phyloP scores from a whole-genome alignment of 352 stramenopile species.

The Phytophthora sp. region DNA sequence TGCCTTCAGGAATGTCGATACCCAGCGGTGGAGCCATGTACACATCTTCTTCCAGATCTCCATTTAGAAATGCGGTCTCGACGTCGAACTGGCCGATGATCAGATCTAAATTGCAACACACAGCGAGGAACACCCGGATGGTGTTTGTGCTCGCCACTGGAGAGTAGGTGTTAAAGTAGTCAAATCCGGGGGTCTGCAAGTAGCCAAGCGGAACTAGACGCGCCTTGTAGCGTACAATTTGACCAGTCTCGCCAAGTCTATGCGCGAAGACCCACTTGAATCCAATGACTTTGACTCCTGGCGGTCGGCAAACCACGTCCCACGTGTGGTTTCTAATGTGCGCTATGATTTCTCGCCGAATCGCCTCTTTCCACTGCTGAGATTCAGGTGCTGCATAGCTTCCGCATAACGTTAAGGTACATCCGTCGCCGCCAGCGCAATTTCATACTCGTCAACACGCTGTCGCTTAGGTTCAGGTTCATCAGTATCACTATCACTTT shows the following conservation, averaged over 20 bases:
- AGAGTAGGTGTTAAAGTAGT: conserved; percentile 35
- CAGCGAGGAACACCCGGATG: conserved; percentile 26
- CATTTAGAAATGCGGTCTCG: conserved; percentile 46
- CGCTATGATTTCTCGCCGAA: background rate
- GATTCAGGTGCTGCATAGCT: conserved; percentile 1
- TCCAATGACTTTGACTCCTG: conserved; percentile 18
- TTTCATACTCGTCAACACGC: conserved; percentile 6
- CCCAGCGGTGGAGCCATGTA: conserved; percentile 31
- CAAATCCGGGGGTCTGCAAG: conserved; percentile 17
- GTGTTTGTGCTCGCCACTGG: conserved; percentile 27
- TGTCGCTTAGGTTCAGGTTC: conserved; percentile 5
- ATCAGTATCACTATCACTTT: background rate
- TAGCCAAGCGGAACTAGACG: conserved; percentile 28
- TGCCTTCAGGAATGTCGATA: conserved; percentile 1
- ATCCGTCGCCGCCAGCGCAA: conserved; percentile 3
- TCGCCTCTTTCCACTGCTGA: conserved; percentile 16
- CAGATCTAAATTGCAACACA: conserved; percentile 18
- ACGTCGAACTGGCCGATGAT: conserved; percentile 33
- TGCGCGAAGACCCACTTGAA: conserved; percentile 36
- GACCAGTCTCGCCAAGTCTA: conserved; percentile 19
- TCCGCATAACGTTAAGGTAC: background rate
- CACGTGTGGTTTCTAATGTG: conserved; percentile 22
- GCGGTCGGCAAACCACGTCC: background rate
- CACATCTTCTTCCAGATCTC: conserved; percentile 29
- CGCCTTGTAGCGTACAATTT: conserved; percentile 34